These are phyloP conservation scores for Solanum chilense DNA, from an alignment of 257 asterid genomes.

Conservation along the genomic window DNA sequence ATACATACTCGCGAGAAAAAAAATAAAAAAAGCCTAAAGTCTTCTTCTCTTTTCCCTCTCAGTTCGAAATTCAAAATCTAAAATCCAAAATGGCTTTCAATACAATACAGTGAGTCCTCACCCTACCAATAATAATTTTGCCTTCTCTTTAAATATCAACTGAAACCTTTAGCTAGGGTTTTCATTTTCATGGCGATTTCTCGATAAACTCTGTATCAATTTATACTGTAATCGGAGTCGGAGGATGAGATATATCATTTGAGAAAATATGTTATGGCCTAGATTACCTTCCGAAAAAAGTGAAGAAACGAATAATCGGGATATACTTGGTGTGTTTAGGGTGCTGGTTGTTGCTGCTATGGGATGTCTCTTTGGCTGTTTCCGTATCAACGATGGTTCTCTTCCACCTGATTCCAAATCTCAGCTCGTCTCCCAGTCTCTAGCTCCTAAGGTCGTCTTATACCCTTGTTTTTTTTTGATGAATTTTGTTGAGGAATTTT, in stretches of 20 bases:
- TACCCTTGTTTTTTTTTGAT: neutral
- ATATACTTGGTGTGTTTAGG: neutral
- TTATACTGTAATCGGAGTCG: neutral
- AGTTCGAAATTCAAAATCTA: slow-evolving; percentile 2
- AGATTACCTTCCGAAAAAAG: neutral
- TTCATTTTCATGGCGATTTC: neutral
- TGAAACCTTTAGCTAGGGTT: neutral
- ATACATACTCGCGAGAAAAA: neutral
- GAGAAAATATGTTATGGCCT: neutral
- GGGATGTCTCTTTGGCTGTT: slow-evolving; percentile 6
- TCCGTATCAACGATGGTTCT: neutral
- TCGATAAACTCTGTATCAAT: neutral
- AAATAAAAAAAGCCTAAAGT: neutral
- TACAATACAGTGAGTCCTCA: neutral
- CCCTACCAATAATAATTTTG: neutral
- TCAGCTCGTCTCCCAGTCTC: neutral
- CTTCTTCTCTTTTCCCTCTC: neutral
- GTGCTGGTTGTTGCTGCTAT: neutral
- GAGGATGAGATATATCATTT: neutral
- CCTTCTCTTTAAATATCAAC: neutral
- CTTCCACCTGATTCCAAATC: neutral
- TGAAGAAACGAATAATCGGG: neutral
- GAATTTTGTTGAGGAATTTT: neutral
- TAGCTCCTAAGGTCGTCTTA: neutral
- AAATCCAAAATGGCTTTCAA: neutral